phyloP scores from a whole-genome alignment of 1,284 basidiomycete genomes.

The Trichosporon sp. region DNA sequence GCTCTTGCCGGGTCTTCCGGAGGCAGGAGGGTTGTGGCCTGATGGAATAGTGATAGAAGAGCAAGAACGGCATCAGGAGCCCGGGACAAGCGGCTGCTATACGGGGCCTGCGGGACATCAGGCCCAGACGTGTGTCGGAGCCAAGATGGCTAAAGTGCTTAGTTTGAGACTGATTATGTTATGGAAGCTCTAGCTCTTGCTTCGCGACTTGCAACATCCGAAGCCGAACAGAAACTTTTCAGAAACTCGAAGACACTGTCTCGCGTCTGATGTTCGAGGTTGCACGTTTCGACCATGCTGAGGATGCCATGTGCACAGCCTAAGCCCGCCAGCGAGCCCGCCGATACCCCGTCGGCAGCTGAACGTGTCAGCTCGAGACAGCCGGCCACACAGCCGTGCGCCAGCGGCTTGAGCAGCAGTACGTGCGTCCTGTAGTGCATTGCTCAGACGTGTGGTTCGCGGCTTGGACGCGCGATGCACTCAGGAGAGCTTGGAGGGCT shows the following conservation, averaged over 20 bases:
- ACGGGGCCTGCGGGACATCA: neutral
- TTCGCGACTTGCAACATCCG: neutral
- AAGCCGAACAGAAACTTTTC: neutral
- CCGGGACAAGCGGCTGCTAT: neutral
- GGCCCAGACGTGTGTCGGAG: neutral
- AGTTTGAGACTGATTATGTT: neutral
- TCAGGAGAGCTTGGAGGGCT: neutral
- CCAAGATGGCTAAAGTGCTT: conserved; percentile 6
- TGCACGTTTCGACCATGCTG: neutral
- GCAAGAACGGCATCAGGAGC: neutral
- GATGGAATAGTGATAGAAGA: neutral
- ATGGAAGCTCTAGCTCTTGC: neutral
- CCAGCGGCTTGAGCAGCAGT: neutral
- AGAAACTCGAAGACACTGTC: neutral
- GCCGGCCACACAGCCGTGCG: conserved; percentile 2
- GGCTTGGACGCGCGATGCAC: neutral
- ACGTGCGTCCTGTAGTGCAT: neutral
- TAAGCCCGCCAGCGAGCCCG: too few species aligned
- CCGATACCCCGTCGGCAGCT: neutral
- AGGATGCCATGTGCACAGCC: too few species aligned
- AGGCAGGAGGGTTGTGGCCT: neutral
- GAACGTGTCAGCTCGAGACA: neutral
- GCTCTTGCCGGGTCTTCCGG: neutral
- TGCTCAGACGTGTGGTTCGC: neutral
- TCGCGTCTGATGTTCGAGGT: neutral